Conservation (phyloP, 345 rosid genomes). For the Streptanthus diversifolius region DNA sequence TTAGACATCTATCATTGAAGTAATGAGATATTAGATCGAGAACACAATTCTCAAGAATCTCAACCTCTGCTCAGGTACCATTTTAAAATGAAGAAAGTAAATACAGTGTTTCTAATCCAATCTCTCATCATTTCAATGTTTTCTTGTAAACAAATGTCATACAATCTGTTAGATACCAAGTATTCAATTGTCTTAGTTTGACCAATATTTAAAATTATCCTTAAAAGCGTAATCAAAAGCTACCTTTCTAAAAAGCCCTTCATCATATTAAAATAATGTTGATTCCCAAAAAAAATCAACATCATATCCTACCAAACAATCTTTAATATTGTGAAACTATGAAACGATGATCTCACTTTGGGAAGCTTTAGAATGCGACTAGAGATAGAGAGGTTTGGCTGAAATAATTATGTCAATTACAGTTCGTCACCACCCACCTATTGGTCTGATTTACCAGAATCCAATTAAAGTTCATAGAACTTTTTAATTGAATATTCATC, state of each 20-base stretch:
- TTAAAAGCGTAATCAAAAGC: not conserved
- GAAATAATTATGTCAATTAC: not conserved
- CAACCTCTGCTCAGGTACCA: not conserved
- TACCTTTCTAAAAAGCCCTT: not conserved
- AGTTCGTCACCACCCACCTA: constrained; percentile 23
- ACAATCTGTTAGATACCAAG: not conserved
- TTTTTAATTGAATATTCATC: not conserved
- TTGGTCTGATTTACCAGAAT: constrained; percentile 12
- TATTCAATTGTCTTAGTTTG: not conserved
- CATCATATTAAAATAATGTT: not conserved
- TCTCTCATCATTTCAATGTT: not conserved
- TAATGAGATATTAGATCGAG: not conserved
- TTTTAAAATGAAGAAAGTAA: not conserved
- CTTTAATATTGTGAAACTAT: not conserved
- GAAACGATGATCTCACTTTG: not conserved
- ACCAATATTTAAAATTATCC: not conserved
- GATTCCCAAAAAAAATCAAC: constrained; percentile 13
- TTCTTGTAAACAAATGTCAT: not conserved
- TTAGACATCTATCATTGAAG: not conserved
- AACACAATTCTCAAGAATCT: not conserved
- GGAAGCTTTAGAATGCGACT: constrained; percentile 9
- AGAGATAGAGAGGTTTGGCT: not conserved
- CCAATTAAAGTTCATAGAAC: not conserved
- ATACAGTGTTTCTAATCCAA: not conserved
- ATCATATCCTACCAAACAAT: constrained; percentile 28